phyloP scores from a whole-genome alignment of 148 eudicot species.

The Cornus kousa region DNA sequence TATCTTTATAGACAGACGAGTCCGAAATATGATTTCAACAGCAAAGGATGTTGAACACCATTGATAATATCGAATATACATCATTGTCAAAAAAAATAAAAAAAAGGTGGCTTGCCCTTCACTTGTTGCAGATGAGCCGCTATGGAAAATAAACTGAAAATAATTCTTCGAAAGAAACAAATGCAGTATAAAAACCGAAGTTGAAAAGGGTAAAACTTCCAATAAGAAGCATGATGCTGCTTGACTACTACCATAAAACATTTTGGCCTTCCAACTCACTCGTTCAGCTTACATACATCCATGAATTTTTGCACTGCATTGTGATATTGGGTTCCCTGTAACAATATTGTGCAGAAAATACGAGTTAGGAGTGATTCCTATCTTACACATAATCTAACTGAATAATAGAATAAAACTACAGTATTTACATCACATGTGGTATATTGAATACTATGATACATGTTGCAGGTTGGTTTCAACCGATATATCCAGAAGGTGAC shows the following conservation, averaged over 20 bases:
- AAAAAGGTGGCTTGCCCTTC: too few species aligned
- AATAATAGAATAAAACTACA: neutral
- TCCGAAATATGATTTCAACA: neutral
- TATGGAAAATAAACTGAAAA: too few species aligned
- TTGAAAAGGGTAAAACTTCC: neutral
- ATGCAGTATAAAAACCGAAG: too few species aligned
- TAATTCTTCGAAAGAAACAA: too few species aligned
- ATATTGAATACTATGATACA: too few species aligned
- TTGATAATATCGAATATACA: neutral
- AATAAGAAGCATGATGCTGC: neutral
- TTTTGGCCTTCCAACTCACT: slow-evolving; percentile 15
- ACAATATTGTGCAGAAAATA: neutral
- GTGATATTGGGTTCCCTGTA: slow-evolving; percentile 91
- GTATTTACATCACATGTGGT: neutral
- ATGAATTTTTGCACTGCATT: slow-evolving; percentile 88
- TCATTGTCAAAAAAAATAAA: too few species aligned
- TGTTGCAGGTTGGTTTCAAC: neutral
- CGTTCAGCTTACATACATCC: slow-evolving; percentile 59
- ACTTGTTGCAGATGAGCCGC: too few species aligned
- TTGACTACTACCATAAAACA: neutral
- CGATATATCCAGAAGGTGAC: neutral
- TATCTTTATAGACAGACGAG: neutral
- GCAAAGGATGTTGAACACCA: neutral
- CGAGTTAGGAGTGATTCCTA: neutral
- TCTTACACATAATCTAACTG: neutral